Evolutionary conservation across 2,329 filamentous ascomycete genomes (phyloP), one percentile per base, ranked within the genome.

Genomic region (Onygena corvina): DNA sequence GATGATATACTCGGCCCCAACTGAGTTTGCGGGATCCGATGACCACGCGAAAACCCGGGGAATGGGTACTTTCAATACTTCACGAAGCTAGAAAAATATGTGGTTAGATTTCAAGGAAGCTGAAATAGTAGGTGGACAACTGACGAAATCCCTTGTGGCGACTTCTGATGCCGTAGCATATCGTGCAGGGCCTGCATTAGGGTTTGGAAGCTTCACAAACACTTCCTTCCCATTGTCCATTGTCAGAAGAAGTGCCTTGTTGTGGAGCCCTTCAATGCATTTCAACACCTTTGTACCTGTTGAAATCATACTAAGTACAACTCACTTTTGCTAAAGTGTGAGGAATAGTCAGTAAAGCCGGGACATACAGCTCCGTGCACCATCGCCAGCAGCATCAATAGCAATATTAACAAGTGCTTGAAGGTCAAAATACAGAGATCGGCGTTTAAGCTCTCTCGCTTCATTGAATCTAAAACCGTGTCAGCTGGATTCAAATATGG

Each of bases 191-290:
- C 59, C 58, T 3, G 59, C 59, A 44, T 63, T 63, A 0, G 59
- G 60, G 30, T 61, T 63, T 12, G 58, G 60, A 20, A 63, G 52
- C 46, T 59, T 59, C 4, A 56, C 59, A 46, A 61, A 50, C n/a
- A 62, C 56, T 47, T 63, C 42, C 9, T 7, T 4, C 18, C 42
- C 23, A 8, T 62, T 60, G 34, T 61, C 54, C 58, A 62, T 60
- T 14, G 55, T 59, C 51, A 69, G 52, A 3, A 62, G 49, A 42
- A 68, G 65, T 11, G 62, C 64, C 60, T 66, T 55, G 51, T 61
- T 66, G 50, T 59, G 58, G 18, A 60, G 52, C 0, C 63, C 64
- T 53, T 67, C 64, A 3, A 54, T 42, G 20, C 59, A 61, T 53
- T 64, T 65, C 5, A 54, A 36, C 21, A 65, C 48, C 52, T 53